Conservation (phyloP, 2,329 filamentous ascomycete genomes). For the Aspergillus fumigatiaffinis region DNA sequence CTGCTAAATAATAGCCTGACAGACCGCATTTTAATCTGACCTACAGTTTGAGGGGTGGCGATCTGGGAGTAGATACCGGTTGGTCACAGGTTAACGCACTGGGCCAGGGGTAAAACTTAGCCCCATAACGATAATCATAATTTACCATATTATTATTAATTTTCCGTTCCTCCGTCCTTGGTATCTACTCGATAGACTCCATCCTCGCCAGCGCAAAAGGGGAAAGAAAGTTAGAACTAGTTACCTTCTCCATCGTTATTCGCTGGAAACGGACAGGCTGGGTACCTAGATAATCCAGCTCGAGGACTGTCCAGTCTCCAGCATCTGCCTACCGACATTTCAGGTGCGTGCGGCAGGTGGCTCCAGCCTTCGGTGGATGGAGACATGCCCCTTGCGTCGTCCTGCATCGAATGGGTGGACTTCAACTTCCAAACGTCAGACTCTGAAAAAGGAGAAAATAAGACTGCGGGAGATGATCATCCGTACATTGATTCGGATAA, state of each 20-base stretch:
- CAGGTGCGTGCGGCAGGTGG: constrained; percentile 15
- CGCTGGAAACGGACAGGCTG: neutral
- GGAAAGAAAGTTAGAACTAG: neutral
- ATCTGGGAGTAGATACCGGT: constrained; percentile 3
- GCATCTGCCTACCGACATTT: neutral
- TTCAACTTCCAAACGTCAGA: neutral
- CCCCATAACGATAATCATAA: neutral
- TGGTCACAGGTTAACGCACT: constrained; percentile 11
- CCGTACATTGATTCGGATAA: neutral
- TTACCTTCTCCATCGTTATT: neutral
- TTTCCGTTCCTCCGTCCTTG: neutral
- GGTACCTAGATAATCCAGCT: neutral
- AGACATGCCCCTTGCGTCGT: constrained; percentile 20
- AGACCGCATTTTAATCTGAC: neutral
- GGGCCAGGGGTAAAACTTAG: constrained; percentile 21
- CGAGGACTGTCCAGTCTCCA: neutral
- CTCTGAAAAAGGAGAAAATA: neutral
- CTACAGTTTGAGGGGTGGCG: neutral
- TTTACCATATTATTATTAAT: neutral
- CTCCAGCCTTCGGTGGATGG: constrained; percentile 7
- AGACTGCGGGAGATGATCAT: neutral
- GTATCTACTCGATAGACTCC: neutral
- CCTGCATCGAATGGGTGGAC: constrained; percentile 5
- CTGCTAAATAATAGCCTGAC: neutral
- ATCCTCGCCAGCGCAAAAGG: neutral